phyloP scores from a whole-genome alignment of 2,329 filamentous ascomycete genomes.

The Ophidiomyces ophidiicola region DNA sequence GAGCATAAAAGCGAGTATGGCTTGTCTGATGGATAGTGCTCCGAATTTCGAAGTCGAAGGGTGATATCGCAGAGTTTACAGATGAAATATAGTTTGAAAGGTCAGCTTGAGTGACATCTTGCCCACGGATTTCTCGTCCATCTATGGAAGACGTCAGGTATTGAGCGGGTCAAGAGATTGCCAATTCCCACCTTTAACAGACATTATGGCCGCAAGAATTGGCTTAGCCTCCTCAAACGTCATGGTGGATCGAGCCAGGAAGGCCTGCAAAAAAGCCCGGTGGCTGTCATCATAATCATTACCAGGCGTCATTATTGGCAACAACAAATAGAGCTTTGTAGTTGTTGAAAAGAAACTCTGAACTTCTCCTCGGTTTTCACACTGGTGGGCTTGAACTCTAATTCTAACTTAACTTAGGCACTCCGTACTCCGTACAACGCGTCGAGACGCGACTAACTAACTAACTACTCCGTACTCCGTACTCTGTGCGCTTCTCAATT shows the following conservation, averaged over 20 bases:
- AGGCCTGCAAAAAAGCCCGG: constrained; percentile 80
- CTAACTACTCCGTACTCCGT: no score
- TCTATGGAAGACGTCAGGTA: constrained; percentile 28
- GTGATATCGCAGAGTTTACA: constrained; percentile 59
- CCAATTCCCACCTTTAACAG: constrained; percentile 39
- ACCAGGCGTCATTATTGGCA: no score
- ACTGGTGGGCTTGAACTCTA: no score
- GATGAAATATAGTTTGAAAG: constrained; percentile 57
- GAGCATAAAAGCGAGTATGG: constrained; percentile 56
- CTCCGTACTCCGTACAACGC: no score
- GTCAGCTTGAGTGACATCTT: constrained; percentile 55
- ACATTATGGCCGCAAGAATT: constrained; percentile 64
- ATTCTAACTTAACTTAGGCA: no score
- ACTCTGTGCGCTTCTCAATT: no score
- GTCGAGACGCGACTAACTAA: constrained; percentile 2
- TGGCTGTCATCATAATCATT: constrained; percentile 51
- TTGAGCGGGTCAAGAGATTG: not conserved
- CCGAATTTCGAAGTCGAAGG: constrained; percentile 80
- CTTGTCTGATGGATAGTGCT: constrained; percentile 56
- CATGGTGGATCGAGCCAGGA: constrained; percentile 66
- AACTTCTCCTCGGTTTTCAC: no score
- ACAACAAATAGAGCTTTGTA: no score
- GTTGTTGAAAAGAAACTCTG: no score
- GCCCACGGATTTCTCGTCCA: constrained; percentile 38
- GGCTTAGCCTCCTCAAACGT: constrained; percentile 61